Evolutionary conservation across 352 stramenopile genomes (phyloP), one percentile per base, ranked within the genome.

Genomic region (Thalassiosira hispida): DNA sequence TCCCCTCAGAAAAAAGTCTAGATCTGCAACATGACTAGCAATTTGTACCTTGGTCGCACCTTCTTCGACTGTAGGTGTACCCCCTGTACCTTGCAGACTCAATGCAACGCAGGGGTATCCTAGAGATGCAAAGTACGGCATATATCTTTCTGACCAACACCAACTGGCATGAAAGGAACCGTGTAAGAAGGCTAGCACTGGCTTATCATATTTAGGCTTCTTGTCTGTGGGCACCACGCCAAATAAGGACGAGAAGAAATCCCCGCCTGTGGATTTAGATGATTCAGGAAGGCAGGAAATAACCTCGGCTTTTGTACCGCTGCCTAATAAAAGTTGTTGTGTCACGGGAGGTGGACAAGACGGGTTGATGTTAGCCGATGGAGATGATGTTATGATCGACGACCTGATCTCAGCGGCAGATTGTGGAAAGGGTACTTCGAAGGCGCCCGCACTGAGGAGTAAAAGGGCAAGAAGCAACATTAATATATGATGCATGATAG

Each of bases 61-160:
- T 29, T 85, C 73, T 16, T 81, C 64, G 20, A 66, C 79, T 20
- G 82, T 83, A 61, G 79, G 87, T n/a, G 88, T 94, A 0, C 90
- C 87, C 23, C 86, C 88, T 4, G 91, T 94, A 7, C 91, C 91
- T 55, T 90, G 79, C 38, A 92, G 85, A 73, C 79, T 92, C 7
- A 91, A 73, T 51, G 88, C 89, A 18, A 90, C 79, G 20, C 85
- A 90, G 22, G 84, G 72, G 83, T 94, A 94, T 61, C 91, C 91
- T 14, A 73, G 64, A 11, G 72, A 66, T 25, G 77, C 78, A 76
- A 96, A 92, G 62, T 86, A 94, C 0, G 85, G 77, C 73, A 95
- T 91, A 61, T 84, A 96, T 18, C 91, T 62, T 77, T 96, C 91
- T 5, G 79, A 57, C 89, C 89, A 96, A 79, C 92, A 96, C 92